Evolutionary conservation across 176 grass and related monocot genomes (phyloP).

Genomic region (Alopecurus myosuroides): DNA sequence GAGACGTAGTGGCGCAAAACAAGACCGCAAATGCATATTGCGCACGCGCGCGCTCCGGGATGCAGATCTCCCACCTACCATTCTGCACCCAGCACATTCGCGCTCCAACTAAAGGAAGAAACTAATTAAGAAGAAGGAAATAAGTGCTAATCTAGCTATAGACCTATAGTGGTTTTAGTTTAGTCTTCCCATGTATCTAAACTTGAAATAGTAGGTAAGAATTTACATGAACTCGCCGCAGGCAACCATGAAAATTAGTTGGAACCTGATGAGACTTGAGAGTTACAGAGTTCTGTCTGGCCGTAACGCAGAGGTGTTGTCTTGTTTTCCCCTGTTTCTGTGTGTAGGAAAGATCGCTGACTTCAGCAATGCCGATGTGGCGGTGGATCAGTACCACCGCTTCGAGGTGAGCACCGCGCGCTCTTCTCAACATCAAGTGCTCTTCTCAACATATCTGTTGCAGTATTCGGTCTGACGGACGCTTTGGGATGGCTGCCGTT

Average conservation of each 20-base stretch:
- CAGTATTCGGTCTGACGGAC: not conserved
- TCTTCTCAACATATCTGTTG: not conserved
- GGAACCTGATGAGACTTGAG: not conserved
- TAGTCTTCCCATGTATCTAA: not conserved
- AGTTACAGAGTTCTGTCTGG: not conserved
- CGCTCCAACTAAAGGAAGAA: not conserved
- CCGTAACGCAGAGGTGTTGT: not conserved
- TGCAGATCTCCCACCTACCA: not conserved
- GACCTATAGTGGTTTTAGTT: too few species aligned
- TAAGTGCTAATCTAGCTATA: not conserved
- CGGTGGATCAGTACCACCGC: conserved; percentile 88
- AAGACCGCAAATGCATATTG: not conserved
- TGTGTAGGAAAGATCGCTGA: conserved; percentile 72
- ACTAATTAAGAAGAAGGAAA: not conserved
- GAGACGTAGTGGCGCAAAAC: not conserved
- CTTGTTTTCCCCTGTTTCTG: too few species aligned
- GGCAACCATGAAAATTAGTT: too few species aligned
- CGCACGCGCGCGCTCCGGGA: not conserved
- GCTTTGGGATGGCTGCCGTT: not conserved
- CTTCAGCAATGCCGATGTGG: conserved; percentile 95
- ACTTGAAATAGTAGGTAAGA: not conserved
- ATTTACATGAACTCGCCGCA: too few species aligned
- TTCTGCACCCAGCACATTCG: not conserved
- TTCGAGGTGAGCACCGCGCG: conserved; percentile 46
- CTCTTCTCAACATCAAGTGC: not conserved